Percentiles rank a stretch among this genome's conserved stretches.
Conservation (phyloP, 2,329 filamentous ascomycete genomes). For the Colletotrichum higginsianum region DNA sequence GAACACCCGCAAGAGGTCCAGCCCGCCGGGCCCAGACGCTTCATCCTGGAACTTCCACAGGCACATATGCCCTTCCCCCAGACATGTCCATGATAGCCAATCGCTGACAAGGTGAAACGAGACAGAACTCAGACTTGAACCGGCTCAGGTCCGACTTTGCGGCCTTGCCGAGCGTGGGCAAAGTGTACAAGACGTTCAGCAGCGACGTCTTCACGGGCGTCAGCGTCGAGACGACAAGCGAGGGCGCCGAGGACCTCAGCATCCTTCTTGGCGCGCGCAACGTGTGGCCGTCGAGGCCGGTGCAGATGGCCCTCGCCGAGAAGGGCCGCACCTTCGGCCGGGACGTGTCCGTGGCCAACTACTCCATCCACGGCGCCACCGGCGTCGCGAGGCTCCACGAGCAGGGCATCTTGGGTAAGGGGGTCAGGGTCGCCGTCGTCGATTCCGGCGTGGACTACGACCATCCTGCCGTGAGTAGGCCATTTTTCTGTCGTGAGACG, state of each 20-base stretch:
- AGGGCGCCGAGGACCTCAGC: conserved; percentile 24
- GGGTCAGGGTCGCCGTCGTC: conserved; percentile 56
- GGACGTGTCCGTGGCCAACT: conserved; percentile 44
- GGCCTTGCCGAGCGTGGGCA: conserved; percentile 1
- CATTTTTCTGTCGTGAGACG: too few species aligned
- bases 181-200: conserved; percentile 31
- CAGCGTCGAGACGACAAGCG: conserved; percentile 27
- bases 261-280: conserved; percentile 28
- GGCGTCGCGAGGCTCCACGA: conserved; percentile 57
- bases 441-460: conserved; percentile 59
- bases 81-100: too few species aligned
- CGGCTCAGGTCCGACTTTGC: not conserved
- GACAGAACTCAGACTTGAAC: conserved; percentile 17
- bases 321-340: not conserved
- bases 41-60: conserved; percentile 36
- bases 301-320: conserved; percentile 19
- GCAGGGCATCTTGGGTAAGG: conserved; percentile 55
- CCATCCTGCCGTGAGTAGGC: conserved; percentile 52
- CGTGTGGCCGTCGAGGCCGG: conserved; percentile 37
- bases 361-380: conserved; percentile 56
- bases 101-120: not conserved
- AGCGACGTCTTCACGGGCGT: conserved; percentile 38
- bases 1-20: not conserved
- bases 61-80: not conserved
- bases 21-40: conserved; percentile 17